Evolutionary conservation across 2,329 filamentous ascomycete genomes (phyloP).

Genomic region (Claviceps sp.): DNA sequence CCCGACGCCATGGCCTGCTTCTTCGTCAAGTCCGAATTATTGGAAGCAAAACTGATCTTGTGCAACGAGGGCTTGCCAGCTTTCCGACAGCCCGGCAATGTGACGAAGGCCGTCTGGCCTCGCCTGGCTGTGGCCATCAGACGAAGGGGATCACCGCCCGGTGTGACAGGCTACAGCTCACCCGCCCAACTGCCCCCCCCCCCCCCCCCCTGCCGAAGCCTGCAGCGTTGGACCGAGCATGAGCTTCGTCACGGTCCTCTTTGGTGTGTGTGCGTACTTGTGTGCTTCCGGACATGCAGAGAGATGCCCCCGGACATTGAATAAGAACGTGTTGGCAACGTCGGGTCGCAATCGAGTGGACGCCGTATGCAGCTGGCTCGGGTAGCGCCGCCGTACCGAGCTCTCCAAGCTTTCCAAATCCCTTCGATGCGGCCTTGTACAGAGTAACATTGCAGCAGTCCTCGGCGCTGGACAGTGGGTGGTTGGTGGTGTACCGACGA

Average conservation of each 20-base stretch:
- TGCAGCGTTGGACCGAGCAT: not conserved
- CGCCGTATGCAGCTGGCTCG: conserved; percentile 1
- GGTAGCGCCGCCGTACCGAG: conserved; percentile 6
- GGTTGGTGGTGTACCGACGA: not conserved
- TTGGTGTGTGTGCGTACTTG: not conserved
- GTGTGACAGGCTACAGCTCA: not conserved
- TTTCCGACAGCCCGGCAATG: not conserved
- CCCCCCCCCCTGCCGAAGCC: conserved; percentile 5
- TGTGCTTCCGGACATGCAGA: not conserved
- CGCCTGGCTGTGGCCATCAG: not conserved
- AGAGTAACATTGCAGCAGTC: no score
- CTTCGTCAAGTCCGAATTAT: not conserved
- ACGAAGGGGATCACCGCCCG: not conserved
- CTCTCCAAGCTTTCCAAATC: not conserved
- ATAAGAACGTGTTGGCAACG: not conserved
- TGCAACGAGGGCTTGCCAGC: not conserved
- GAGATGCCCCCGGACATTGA: not conserved
- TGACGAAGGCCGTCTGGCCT: not conserved
- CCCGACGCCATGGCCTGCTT: not conserved
- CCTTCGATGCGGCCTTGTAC: not conserved
- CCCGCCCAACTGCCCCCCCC: conserved; percentile 4
- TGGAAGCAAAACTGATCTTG: not conserved
- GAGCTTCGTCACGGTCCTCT: conserved; percentile 1
- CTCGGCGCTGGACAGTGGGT: not conserved
- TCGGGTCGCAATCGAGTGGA: not conserved